Base-by-base conservation (phyloP, 306 rosid species). In the Dryas octopetala region DNA sequence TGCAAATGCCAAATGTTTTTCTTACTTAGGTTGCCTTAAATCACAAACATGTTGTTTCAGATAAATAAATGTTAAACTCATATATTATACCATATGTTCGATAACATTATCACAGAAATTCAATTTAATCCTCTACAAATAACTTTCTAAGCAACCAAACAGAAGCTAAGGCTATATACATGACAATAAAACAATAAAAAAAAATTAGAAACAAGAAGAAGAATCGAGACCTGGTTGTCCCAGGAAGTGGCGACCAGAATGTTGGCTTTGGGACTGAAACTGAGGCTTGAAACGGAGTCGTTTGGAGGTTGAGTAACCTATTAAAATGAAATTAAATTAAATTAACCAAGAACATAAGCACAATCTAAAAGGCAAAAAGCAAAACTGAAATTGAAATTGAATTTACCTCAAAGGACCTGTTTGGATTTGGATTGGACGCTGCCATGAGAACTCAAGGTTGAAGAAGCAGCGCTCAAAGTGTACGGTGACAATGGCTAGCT, bases 241-340 rank as follows among this genome's bases (percentile, higher is more conserved):
- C 98, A 93, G 13, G 97, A 90, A 28, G 93, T 85, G 7, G 98
- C 93, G 9, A 93, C 81, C 61, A 93, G 89, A 69, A 81, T 78
- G 79, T 91, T 91, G 67, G 93, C 90, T 80, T 91, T 93, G 0
- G 98, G 88, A 82, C 89, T 89, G 85, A 91, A 93, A 70, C 81
- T 32, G 64, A 93, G 85, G 77, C 96, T 86, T 5, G 91, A 89
- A 26, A 93, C 48, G 17, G 97, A 91, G 85, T 93, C 98, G 66
- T 75, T 71, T 0, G 98, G 93, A 17, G 98, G 97, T 41, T 87
- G 89, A 85, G 86, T 81, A 71, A 94, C 97, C 97, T 93, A 32
- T 32, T 32, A 32, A 32, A 32, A 19, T 11, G 6, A 16, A 66
- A 52, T 2, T 0, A 64, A 64, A 74, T 15, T 57, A 53, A 65